Evolutionary conservation across 192 early-diverging fungal species (phyloP).

Genomic region (Podila epigama): DNA sequence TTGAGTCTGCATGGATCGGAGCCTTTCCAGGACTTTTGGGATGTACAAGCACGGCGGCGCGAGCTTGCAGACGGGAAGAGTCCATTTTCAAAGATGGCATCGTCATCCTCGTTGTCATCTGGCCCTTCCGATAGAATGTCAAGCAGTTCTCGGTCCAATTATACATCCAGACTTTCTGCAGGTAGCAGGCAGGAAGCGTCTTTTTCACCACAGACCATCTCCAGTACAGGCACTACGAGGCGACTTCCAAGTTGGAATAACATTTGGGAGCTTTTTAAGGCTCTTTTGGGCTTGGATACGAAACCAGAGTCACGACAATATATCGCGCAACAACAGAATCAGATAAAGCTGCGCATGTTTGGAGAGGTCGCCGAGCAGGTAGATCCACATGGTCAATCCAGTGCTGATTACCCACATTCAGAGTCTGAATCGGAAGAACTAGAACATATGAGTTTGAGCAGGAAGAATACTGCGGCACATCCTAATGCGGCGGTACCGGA

Average conservation of each 20-base stretch:
- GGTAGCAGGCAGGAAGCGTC: neutral
- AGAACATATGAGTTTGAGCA: neutral
- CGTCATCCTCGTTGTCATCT: neutral
- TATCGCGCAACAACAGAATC: conserved; percentile 21
- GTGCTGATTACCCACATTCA: too few relatives aligned
- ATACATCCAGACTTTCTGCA: too few relatives aligned
- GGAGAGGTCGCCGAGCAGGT: neutral
- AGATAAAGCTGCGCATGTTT: conserved; percentile 16
- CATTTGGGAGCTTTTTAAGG: conserved; percentile 36
- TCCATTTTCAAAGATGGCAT: conserved; percentile 13
- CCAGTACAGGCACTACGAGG: neutral
- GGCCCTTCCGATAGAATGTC: neutral
- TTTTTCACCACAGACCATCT: neutral
- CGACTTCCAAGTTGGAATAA: conserved; percentile 38
- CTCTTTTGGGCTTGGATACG: conserved; percentile 30
- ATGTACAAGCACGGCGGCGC: conserved; percentile 31
- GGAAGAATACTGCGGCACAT: neutral
- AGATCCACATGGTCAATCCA: too few relatives aligned
- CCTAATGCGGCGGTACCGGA: neutral
- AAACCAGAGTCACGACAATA: conserved; percentile 28
- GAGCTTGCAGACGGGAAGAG: conserved; percentile 30
- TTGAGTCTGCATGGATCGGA: conserved; percentile 43
- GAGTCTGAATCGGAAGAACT: neutral
- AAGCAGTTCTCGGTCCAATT: conserved; percentile 13
- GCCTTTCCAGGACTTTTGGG: conserved; percentile 26